phyloP scores from a whole-genome alignment of 306 rosid genomes.

The Pueraria montana region DNA sequence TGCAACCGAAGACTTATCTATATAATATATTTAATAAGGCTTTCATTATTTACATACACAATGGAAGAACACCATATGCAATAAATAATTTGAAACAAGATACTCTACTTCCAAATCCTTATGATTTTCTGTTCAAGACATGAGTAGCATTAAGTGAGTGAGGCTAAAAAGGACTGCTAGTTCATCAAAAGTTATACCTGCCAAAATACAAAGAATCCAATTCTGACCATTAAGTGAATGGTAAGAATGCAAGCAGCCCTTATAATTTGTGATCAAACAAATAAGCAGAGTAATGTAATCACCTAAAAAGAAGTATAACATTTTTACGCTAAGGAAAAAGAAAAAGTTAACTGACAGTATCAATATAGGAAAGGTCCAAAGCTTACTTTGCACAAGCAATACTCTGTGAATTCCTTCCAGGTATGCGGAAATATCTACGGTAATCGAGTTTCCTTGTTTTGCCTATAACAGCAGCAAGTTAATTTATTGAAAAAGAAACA shows the following conservation, averaged over 20 bases:
- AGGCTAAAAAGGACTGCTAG: constrained; percentile 7
- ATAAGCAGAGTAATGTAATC: constrained; percentile 42
- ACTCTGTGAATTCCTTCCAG: constrained; percentile 90
- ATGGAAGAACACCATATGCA: constrained; percentile 20
- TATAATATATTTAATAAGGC: constrained; percentile 40
- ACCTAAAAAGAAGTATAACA: constrained; percentile 28
- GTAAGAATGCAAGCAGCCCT: constrained; percentile 29
- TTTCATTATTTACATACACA: constrained; percentile 24
- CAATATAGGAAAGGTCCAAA: constrained; percentile 45
- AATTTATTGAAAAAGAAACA: constrained; percentile 45
- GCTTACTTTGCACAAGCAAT: constrained; percentile 79
- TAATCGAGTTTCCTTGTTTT: constrained; percentile 62
- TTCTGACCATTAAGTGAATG: constrained; percentile 29
- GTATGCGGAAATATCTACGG: constrained; percentile 68
- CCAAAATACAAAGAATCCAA: constrained; percentile 39
- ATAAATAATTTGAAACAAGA: constrained; percentile 33
- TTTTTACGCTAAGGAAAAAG: constrained; percentile 38
- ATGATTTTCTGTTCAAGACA: constrained; percentile 7
- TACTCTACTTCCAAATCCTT: constrained; percentile 37
- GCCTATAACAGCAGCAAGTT: constrained; percentile 61
- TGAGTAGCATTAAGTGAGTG: not conserved
- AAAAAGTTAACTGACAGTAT: constrained; percentile 43
- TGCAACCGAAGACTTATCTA: constrained; percentile 4
- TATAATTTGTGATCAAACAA: constrained; percentile 41
- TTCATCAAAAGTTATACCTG: constrained; percentile 19